Base-by-base conservation (phyloP, 2,329 filamentous ascomycete genomes). In the Aspergillus sojae region DNA sequence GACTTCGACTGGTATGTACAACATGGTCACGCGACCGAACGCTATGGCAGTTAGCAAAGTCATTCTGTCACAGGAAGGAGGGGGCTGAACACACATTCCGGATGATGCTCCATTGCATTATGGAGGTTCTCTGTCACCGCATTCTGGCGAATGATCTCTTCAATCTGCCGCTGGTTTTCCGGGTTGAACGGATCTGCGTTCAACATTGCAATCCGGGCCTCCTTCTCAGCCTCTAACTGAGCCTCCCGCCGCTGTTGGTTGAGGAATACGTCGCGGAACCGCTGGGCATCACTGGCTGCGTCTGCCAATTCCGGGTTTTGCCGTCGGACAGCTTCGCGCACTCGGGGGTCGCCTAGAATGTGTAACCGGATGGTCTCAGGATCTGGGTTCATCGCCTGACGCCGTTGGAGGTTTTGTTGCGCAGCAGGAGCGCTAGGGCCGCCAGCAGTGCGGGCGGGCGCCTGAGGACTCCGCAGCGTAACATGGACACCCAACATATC, bases 111-210 rank as follows among this genome's bases (percentile, higher is more conserved):
- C 86, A 97, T 94, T 48, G 95, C 95, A 79, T 94, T 95, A 75
- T 98, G 93, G 64, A 98, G 79, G 74, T 99, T 99, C 80, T 97
- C 93, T 78, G 94, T 93, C 53, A 99, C 94, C 19, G 90, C 86
- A 80, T 98, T 92, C 79, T 97, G 92, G 61, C 95, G 89, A 74
- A 99, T 99, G 79, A 98, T 96, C 80, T 99, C 95, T 75, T 95
- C 94, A 66, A 99, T 99, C 80, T 90, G 92, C 54, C 86, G 86
- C 80, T 99, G 95, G 10, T 94, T 92, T 68, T 97, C 94, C 30
- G 93, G 82, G 75, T 99, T 94, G 80, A 98, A 97, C 0, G 94
- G 94, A 73, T 99, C 95, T 11, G 93, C 91, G 76, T 98, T 97
- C 65, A 98, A 84, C 73, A 91, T 85, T 65, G 89, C 89, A 70